These are phyloP conservation scores for Xylaria sp. DNA, from an alignment of 2,329 filamentous ascomycete species.

Conservation along the genomic window DNA sequence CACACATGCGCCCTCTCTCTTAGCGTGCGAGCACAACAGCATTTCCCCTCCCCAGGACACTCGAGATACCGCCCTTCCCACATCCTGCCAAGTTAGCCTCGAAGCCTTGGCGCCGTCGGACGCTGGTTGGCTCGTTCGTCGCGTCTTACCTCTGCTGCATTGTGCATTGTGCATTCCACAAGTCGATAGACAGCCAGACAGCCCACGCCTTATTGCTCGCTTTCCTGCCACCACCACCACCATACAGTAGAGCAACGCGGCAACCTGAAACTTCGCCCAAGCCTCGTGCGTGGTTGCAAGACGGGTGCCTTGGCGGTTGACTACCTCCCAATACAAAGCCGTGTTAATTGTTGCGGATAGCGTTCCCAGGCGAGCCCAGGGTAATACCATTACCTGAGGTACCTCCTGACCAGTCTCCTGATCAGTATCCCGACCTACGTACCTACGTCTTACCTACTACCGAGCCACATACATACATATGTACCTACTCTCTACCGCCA, in stretches of 20 bases:
- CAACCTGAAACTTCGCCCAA: slow-evolving; percentile 30
- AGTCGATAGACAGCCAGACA: slow-evolving; percentile 14
- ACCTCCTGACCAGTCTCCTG: slow-evolving; percentile 2
- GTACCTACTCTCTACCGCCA: too few relatives aligned
- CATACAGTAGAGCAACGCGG: slow-evolving; percentile 24
- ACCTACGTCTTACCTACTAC: slow-evolving; percentile 2
- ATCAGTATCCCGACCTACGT: neutral
- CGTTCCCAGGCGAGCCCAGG: neutral
- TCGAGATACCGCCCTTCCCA: slow-evolving; percentile 12
- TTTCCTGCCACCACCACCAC: slow-evolving; percentile 18
- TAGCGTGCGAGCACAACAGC: slow-evolving; percentile 17
- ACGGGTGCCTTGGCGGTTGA: slow-evolving; percentile 21
- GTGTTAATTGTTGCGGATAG: neutral
- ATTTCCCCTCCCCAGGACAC: slow-evolving; percentile 15
- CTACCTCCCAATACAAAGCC: slow-evolving; percentile 1
- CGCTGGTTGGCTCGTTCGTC: slow-evolving; percentile 23
- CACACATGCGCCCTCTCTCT: slow-evolving; percentile 9
- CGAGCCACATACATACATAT: neutral
- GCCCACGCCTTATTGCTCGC: slow-evolving; percentile 17
- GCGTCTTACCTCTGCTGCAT: slow-evolving; percentile 25
- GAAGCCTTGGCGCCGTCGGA: slow-evolving; percentile 27
- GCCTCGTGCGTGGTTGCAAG: slow-evolving; percentile 30
- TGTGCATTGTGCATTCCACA: slow-evolving; percentile 19
- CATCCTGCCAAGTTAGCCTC: slow-evolving; percentile 30
- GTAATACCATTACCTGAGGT: slow-evolving; percentile 2